Conservation (phyloP, 768 basidiomycete species). For the Lactarius pseudohatsudake region DNA sequence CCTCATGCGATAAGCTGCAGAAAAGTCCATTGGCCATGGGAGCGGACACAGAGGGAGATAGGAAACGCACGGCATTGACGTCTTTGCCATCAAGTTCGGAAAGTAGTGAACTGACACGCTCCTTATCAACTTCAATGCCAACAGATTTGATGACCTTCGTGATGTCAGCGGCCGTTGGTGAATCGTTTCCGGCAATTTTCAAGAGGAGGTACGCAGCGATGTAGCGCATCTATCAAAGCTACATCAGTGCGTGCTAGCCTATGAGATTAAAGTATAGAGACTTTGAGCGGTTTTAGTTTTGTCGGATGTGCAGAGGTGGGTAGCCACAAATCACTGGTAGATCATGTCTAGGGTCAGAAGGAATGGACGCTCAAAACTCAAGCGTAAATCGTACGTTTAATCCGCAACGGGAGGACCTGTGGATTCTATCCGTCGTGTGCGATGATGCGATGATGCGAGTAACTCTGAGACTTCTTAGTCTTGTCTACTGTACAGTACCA, state of each 20-base stretch:
- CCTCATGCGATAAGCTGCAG: conserved; percentile 85
- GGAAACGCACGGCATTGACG: conserved; percentile 63
- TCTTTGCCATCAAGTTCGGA: conserved; percentile 91
- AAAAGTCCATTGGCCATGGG: conserved; percentile 10
- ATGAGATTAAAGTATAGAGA: conserved; percentile 32
- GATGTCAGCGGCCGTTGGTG: conserved; percentile 83
- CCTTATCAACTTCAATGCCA: conserved; percentile 85
- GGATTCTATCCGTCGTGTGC: conserved; percentile 76
- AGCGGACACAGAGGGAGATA: background rate
- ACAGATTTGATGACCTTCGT: conserved; percentile 83
- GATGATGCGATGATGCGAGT: conserved; percentile 30
- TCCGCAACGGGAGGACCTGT: conserved; percentile 90
- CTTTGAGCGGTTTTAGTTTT: conserved; percentile 41
- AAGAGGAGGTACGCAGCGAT: conserved; percentile 98
- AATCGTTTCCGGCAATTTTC: conserved; percentile 88
- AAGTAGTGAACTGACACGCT: conserved; percentile 77
- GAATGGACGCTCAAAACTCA: conserved; percentile 1
- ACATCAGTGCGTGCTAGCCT: background rate
- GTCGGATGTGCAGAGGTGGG: conserved; percentile 45
- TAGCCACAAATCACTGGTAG: conserved; percentile 89
- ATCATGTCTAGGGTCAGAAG: conserved; percentile 22
- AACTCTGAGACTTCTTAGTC: background rate
- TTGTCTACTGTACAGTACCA: conserved; percentile 59
- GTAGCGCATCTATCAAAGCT: conserved; percentile 69
- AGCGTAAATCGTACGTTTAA: conserved; percentile 61